Conservation (phyloP, 2,329 filamentous ascomycete genomes). For the Mollisia scopiformis region DNA sequence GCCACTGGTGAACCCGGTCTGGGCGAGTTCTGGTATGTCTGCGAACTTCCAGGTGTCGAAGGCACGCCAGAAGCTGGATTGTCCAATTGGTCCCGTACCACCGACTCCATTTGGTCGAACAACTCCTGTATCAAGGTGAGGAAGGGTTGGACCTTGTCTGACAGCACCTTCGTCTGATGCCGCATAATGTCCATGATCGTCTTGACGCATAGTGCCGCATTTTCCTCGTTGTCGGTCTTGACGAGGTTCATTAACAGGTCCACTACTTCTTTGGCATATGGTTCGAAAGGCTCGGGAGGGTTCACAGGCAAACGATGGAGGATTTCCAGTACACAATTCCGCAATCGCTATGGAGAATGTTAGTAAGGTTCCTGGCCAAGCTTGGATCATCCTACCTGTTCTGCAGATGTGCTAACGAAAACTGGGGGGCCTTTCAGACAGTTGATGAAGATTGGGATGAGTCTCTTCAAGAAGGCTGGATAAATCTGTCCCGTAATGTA, state of each 20-base stretch:
- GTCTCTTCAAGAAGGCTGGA: slow-evolving; percentile 77
- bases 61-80: slow-evolving; percentile 67
- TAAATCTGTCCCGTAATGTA: slow-evolving; percentile 82
- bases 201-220: slow-evolving; percentile 97
- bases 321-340: slow-evolving; percentile 92
- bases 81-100: slow-evolving; percentile 95
- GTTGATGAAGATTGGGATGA: slow-evolving; percentile 87
- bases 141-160: slow-evolving; percentile 85
- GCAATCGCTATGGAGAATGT: slow-evolving; percentile 66
- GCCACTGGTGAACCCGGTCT: slow-evolving; percentile 88
- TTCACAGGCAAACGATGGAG: slow-evolving; percentile 81
- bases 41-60: slow-evolving; percentile 67
- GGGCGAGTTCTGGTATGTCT: slow-evolving; percentile 78
- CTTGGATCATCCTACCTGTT: slow-evolving; percentile 68
- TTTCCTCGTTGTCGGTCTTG: slow-evolving; percentile 94
- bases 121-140: slow-evolving; percentile 91
- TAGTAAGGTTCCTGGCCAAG: slow-evolving; percentile 1
- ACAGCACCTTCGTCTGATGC: slow-evolving; percentile 83
- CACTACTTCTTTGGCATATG: slow-evolving; percentile 85
- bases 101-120: slow-evolving; percentile 92
- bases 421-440: slow-evolving; percentile 85
- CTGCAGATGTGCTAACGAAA: slow-evolving; percentile 86
- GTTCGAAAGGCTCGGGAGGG: slow-evolving; percentile 80
- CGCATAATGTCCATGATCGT: slow-evolving; percentile 96
- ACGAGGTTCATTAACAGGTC: slow-evolving; percentile 90